Evolutionary conservation across 208 protist genomes (phyloP).

Genomic region (Wallacemonas sp.): DNA sequence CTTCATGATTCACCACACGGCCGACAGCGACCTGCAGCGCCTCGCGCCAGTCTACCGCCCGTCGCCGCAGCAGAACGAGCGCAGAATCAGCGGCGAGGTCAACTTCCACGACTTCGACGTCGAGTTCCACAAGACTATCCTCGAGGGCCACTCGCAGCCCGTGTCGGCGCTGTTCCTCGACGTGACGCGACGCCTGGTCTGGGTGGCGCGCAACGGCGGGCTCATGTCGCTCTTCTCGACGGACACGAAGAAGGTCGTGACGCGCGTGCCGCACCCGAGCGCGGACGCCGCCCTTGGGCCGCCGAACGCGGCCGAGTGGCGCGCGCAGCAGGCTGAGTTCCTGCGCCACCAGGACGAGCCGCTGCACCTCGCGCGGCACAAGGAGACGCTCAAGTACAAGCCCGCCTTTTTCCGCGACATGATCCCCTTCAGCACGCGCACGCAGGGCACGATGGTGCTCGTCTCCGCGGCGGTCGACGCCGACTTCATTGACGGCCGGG

Average conservation of each 20-base stretch:
- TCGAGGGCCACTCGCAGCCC: slow-evolving; percentile 80
- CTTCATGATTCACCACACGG: slow-evolving; percentile 28
- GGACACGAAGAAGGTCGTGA: slow-evolving; percentile 59
- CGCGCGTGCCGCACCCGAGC: slow-evolving; percentile 70
- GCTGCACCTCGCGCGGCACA: slow-evolving; percentile 57
- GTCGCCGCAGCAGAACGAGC: slow-evolving; percentile 21
- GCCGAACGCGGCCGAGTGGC: slow-evolving; percentile 45
- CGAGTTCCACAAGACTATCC: slow-evolving; percentile 45
- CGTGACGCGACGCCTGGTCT: slow-evolving; percentile 44
- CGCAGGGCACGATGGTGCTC: slow-evolving; percentile 39
- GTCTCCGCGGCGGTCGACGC: slow-evolving; percentile 2
- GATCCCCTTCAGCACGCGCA: slow-evolving; percentile 38
- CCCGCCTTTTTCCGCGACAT: slow-evolving; percentile 57
- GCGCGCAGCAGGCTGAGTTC: slow-evolving; percentile 36
- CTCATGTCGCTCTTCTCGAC: slow-evolving; percentile 73
- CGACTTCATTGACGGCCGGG: not conserved
- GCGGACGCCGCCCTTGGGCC: slow-evolving; percentile 57
- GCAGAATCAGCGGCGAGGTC: slow-evolving; percentile 27
- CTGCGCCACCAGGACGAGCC: slow-evolving; percentile 18
- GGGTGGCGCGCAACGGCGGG: slow-evolving; percentile 80
- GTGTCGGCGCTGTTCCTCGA: slow-evolving; percentile 73
- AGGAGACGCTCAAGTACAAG: slow-evolving; percentile 51
- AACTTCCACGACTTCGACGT: slow-evolving; percentile 46
- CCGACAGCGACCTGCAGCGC: slow-evolving; percentile 2
- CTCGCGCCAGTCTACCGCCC: not conserved